Percentiles rank a stretch among this genome's conserved stretches.
phyloP scores from a whole-genome alignment of 805 yeast species.

The Ogataea naganishii region DNA sequence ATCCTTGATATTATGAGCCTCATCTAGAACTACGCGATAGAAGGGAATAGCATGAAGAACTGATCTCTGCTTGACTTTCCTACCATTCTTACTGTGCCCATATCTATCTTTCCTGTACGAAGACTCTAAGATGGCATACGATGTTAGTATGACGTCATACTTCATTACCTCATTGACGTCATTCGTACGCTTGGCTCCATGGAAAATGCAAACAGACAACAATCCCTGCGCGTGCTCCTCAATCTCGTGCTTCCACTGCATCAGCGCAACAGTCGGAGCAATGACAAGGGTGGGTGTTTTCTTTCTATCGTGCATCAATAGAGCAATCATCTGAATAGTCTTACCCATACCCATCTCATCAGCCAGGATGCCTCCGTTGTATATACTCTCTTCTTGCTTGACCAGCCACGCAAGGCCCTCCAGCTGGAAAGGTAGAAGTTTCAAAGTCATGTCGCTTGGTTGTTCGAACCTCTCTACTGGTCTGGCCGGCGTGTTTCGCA shows the following conservation, averaged over 20 bases:
- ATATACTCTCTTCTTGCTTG: constrained; percentile 70
- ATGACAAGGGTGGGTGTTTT: constrained; percentile 80
- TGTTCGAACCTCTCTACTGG: constrained; percentile 54
- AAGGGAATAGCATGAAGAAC: constrained; percentile 67
- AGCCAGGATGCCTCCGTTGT: constrained; percentile 87
- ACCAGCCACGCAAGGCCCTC: constrained; percentile 91
- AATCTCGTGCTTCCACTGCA: constrained; percentile 97
- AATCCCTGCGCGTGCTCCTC: constrained; percentile 70
- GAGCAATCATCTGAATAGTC: constrained; percentile 90
- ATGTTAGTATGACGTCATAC: constrained; percentile 80
- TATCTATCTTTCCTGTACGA: constrained; percentile 72
- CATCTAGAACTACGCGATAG: constrained; percentile 85
- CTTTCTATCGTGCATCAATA: constrained; percentile 60
- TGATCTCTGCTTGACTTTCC: constrained; percentile 65
- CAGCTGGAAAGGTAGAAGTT: constrained; percentile 78
- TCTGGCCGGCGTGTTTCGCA: constrained; percentile 39
- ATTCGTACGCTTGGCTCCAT: constrained; percentile 74
- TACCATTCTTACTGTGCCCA: constrained; percentile 73
- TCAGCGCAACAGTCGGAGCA: constrained; percentile 97
- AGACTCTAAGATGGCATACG: constrained; percentile 88
- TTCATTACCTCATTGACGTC: constrained; percentile 45
- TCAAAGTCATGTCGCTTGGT: constrained; percentile 69
- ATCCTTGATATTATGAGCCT: constrained; percentile 96
- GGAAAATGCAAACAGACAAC: constrained; percentile 64
- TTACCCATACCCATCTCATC: constrained; percentile 99